Evolutionary conservation across 768 basidiomycete species (phyloP).

Genomic region (Hydnum rufescens): DNA sequence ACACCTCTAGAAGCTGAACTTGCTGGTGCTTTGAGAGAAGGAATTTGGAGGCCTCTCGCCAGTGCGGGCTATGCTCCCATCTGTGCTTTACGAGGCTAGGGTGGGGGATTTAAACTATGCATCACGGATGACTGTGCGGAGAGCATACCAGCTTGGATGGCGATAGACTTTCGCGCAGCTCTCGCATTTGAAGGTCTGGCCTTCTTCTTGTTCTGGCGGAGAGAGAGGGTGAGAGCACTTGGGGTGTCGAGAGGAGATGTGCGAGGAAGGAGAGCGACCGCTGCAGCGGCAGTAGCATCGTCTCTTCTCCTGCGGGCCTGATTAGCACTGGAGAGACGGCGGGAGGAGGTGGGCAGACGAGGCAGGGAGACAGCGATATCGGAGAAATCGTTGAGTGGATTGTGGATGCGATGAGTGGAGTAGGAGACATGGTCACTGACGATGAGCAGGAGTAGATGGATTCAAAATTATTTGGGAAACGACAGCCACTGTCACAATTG

Average conservation of each 20-base stretch:
- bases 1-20: slow-evolving; percentile 82
- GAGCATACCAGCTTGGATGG: neutral
- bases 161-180: slow-evolving; percentile 70
- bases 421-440: no score
- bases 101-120: neutral
- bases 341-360: slow-evolving; percentile 12
- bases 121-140: neutral
- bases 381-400: no score
- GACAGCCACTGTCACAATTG: no score
- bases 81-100: slow-evolving; percentile 85
- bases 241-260: neutral
- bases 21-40: slow-evolving; percentile 92
- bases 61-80: slow-evolving; percentile 94
- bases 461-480: no score
- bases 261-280: neutral
- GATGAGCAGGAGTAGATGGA: no score
- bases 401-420: no score
- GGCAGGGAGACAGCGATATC: slow-evolving; percentile 8
- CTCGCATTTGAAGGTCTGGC: slow-evolving; percentile 78
- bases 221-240: neutral
- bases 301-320: slow-evolving; percentile 51
- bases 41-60: slow-evolving; percentile 82
- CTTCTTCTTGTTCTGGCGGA: slow-evolving; percentile 38
- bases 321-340: slow-evolving; percentile 50
- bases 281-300: slow-evolving; percentile 55